Evolutionary conservation across 1,139 yeast genomes (phyloP).

Genomic region (Geotrichum aggregatum): DNA sequence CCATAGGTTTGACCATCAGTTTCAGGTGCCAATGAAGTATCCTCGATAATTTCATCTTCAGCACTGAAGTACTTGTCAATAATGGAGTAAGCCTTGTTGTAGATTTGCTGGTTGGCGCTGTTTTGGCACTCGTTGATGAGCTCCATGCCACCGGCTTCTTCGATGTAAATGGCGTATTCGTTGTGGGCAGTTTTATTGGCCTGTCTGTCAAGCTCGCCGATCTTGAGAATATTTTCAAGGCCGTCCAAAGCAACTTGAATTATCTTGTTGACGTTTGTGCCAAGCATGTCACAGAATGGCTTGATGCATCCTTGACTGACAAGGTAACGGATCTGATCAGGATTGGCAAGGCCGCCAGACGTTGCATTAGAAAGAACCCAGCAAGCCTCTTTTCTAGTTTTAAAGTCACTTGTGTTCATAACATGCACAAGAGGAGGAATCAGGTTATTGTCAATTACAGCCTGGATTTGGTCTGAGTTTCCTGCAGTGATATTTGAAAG

Average conservation of each 20-base stretch:
- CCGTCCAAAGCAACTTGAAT: conserved; percentile 95
- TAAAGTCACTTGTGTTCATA: conserved; percentile 79
- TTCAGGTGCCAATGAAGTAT: conserved; percentile 75
- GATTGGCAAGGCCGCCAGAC: conserved; percentile 82
- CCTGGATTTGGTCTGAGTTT: conserved; percentile 89
- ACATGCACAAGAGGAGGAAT: conserved; percentile 88
- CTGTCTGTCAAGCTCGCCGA: conserved; percentile 91
- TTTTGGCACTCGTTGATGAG: conserved; percentile 90
- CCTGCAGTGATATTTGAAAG: conserved; percentile 97
- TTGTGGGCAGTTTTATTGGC: conserved; percentile 53
- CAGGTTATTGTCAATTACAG: conserved; percentile 90
- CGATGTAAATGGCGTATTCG: conserved; percentile 85
- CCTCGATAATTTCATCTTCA: conserved; percentile 60
- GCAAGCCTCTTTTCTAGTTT: conserved; percentile 96
- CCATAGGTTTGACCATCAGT: conserved; percentile 76
- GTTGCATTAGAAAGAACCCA: conserved; percentile 99
- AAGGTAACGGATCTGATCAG: conserved; percentile 88
- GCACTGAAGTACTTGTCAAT: conserved; percentile 90
- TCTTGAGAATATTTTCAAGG: conserved; percentile 83
- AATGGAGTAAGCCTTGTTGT: conserved; percentile 82
- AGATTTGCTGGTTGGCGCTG: conserved; percentile 86
- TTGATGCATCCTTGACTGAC: conserved; percentile 95
- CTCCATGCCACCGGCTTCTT: conserved; percentile 98
- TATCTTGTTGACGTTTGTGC: conserved; percentile 83
- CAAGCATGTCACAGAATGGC: conserved; percentile 89